Conservation (phyloP, 768 basidiomycete genomes). For the Russula sp. region DNA sequence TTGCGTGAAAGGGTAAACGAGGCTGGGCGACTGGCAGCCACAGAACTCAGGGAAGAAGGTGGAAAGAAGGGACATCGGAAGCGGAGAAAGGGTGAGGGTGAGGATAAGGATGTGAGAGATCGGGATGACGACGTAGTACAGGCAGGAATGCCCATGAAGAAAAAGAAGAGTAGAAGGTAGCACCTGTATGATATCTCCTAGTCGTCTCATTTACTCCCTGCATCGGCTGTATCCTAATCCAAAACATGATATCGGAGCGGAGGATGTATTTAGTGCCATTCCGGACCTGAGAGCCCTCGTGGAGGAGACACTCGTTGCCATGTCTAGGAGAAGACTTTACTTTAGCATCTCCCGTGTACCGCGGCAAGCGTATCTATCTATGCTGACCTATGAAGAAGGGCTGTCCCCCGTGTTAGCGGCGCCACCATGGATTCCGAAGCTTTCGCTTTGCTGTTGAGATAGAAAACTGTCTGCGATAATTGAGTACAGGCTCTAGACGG, state of each 20-base stretch:
- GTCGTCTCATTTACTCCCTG: background rate
- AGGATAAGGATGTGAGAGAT: constrained; percentile 72
- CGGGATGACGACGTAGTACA: constrained; percentile 91
- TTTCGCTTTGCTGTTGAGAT: constrained; percentile 53
- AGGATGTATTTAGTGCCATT: constrained; percentile 69
- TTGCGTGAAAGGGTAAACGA: constrained; percentile 87
- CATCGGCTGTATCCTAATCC: constrained; percentile 33
- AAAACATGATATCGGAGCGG: constrained; percentile 71
- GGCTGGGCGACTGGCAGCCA: constrained; percentile 70
- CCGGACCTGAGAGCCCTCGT: constrained; percentile 65
- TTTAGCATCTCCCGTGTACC: background rate
- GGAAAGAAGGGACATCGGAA: constrained; percentile 49
- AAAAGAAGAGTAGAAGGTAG: constrained; percentile 52
- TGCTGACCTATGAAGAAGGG: constrained; percentile 60
- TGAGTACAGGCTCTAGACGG: background rate
- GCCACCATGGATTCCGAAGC: constrained; percentile 48
- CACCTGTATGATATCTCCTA: constrained; percentile 12
- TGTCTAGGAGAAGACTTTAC: constrained; percentile 45
- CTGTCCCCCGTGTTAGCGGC: constrained; percentile 58
- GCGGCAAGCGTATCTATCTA: background rate
- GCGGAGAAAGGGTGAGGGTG: constrained; percentile 47
- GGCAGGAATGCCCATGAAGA: constrained; percentile 76
- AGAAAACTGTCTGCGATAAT: constrained; percentile 60
- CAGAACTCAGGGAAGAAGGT: constrained; percentile 77
- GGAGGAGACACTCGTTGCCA: constrained; percentile 67